Conservation (phyloP, 2,329 filamentous ascomycete genomes). For the Claviceps sp. region DNA sequence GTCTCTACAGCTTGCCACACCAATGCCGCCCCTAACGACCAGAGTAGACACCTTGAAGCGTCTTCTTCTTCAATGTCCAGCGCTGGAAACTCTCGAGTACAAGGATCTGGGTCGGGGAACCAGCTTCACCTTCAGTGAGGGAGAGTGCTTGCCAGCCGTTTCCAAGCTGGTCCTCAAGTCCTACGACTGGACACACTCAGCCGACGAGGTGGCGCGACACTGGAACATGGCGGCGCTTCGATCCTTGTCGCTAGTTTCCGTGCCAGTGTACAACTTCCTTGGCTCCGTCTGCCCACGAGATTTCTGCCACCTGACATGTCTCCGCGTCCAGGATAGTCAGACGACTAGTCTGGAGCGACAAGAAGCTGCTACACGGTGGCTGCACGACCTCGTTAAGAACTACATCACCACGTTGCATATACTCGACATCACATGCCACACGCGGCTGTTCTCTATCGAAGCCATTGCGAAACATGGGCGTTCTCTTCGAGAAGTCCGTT, state of each 20-base stretch:
- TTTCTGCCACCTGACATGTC: constrained; percentile 22
- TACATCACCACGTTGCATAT: constrained; percentile 22
- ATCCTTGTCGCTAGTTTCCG: constrained; percentile 13
- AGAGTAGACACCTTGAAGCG: constrained; percentile 26
- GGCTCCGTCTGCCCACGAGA: constrained; percentile 24
- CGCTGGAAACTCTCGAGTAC: constrained; percentile 28
- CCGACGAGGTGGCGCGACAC: constrained; percentile 23
- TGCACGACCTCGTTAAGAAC: constrained; percentile 21
- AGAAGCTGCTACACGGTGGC: constrained; percentile 23
- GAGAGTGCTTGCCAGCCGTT: constrained; percentile 30
- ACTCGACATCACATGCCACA: constrained; percentile 29
- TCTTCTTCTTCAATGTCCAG: constrained; percentile 23
- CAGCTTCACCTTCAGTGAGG: constrained; percentile 25
- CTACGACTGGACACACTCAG: constrained; percentile 35
- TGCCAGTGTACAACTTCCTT: constrained; percentile 29
- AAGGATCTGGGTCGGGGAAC: constrained; percentile 31
- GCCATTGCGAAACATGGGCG: constrained; percentile 24
- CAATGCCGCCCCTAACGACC: constrained; percentile 27
- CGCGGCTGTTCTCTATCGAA: constrained; percentile 20
- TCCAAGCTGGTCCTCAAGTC: constrained; percentile 27
- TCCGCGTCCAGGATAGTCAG: constrained; percentile 27
- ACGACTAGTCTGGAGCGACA: constrained; percentile 25
- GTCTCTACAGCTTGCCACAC: constrained; percentile 26
- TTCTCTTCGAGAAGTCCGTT: constrained; percentile 24
- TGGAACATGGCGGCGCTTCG: constrained; percentile 32